These are phyloP conservation scores for Odontarrhena argentea DNA, from an alignment of 345 rosid genomes.

Conservation along the genomic window DNA sequence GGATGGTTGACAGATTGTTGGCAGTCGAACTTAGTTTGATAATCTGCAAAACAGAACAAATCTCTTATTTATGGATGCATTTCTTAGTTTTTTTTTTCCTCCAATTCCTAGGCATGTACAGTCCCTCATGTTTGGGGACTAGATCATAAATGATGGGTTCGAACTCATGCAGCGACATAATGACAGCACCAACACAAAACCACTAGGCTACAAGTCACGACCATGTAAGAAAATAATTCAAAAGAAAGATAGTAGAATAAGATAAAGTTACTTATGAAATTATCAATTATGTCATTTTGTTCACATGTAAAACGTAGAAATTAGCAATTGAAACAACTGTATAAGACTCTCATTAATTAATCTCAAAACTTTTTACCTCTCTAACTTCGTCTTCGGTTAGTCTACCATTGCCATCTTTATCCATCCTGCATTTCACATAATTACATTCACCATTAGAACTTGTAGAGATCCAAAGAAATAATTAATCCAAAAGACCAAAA, in stretches of 20 bases:
- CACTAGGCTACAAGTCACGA: no score
- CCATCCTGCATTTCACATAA: conserved; percentile 54
- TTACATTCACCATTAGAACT: conserved; percentile 1
- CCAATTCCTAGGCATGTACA: no score
- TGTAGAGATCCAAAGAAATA: conserved; percentile 2
- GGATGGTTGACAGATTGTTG: conserved; percentile 59
- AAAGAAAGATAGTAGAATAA: no score
- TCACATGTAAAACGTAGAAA: no score
- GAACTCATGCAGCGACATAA: no score
- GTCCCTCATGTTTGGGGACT: no score
- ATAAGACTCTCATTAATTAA: background rate
- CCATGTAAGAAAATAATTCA: no score
- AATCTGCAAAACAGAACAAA: conserved; percentile 44
- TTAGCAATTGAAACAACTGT: background rate
- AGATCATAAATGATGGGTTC: no score
- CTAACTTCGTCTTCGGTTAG: conserved; percentile 62
- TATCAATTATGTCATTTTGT: no score
- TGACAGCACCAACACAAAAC: no score
- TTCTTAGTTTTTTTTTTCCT: background rate
- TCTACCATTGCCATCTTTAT: conserved; percentile 72
- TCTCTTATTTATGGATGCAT: background rate
- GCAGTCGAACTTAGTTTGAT: conserved; percentile 67
- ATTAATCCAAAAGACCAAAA: background rate
- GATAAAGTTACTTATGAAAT: no score
- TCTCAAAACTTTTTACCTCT: conserved; percentile 44